These are phyloP conservation scores for Actinidia arguta DNA, from an alignment of 179 eudicot genomes.

Conservation along the genomic window DNA sequence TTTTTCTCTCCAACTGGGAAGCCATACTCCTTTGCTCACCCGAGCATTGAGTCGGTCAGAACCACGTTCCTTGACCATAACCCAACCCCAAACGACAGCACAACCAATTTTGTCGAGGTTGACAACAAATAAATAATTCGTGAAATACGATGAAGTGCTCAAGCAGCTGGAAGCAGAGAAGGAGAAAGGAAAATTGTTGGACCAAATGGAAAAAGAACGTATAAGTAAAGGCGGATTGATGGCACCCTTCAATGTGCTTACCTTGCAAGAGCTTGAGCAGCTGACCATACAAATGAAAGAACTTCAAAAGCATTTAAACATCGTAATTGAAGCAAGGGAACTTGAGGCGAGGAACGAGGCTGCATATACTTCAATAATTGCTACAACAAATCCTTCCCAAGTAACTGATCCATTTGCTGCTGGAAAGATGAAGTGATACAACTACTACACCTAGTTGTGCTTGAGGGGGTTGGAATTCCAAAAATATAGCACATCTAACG, in stretches of 20 bases:
- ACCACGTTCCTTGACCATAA: background rate
- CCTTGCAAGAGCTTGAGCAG: background rate
- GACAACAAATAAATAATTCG: background rate
- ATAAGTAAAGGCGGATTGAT: background rate
- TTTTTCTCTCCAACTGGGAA: background rate
- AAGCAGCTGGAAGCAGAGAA: background rate
- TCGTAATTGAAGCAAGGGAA: background rate
- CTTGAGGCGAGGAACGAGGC: background rate
- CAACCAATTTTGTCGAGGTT: background rate
- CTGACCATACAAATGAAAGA: background rate
- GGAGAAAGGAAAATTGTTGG: background rate
- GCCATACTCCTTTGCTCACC: background rate
- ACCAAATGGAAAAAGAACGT: background rate
- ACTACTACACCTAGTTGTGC: background rate
- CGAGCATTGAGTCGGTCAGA: background rate
- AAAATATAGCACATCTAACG: background rate
- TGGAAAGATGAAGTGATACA: no score
- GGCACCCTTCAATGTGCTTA: background rate
- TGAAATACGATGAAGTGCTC: background rate
- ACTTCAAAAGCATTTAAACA: background rate
- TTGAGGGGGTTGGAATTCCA: background rate
- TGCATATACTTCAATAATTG: background rate
- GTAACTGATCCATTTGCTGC: no score
- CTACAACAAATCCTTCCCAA: background rate
- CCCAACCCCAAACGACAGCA: background rate